Percentiles rank a stretch among this genome's conserved stretches.
phyloP scores from a whole-genome alignment of 2,329 filamentous ascomycete species.

The Aspergillus tanneri region DNA sequence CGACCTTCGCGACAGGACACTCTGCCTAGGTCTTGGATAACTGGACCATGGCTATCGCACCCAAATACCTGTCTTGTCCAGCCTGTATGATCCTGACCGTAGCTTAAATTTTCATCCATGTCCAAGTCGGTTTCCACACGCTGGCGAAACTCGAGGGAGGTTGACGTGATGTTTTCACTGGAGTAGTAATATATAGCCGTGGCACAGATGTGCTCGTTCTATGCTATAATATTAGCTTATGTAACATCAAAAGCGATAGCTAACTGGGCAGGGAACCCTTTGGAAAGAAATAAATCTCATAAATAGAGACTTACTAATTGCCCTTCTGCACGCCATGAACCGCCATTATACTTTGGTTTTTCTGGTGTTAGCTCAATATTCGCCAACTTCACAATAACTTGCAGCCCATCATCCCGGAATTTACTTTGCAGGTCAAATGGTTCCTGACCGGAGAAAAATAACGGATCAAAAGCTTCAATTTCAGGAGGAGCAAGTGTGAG shows the following conservation, averaged over 20 bases:
- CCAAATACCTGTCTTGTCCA: slow-evolving; percentile 7
- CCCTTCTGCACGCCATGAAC: slow-evolving; percentile 49
- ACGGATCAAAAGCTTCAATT: slow-evolving; percentile 9
- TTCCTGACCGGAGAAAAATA: not conserved
- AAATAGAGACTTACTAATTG: slow-evolving; percentile 21
- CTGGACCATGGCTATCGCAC: slow-evolving; percentile 15
- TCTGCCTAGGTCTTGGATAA: slow-evolving; percentile 13
- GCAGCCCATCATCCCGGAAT: slow-evolving; percentile 37
- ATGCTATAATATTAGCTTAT: not conserved
- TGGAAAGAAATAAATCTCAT: not conserved
- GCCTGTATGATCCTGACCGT: slow-evolving; percentile 3
- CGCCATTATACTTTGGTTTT: slow-evolving; percentile 54
- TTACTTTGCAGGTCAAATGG: slow-evolving; percentile 25
- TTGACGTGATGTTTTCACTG: slow-evolving; percentile 59
- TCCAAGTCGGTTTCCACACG: slow-evolving; percentile 10
- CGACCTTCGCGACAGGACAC: slow-evolving; percentile 8
- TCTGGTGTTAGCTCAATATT: slow-evolving; percentile 61
- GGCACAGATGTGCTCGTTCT: slow-evolving; percentile 63
- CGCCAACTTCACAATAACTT: slow-evolving; percentile 61
- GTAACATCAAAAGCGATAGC: no score
- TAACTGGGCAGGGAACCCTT: no score
- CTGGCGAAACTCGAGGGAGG: slow-evolving; percentile 53
- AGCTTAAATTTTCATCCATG: not conserved
- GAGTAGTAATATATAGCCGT: slow-evolving; percentile 67
- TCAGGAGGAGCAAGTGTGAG: slow-evolving; percentile 17